phyloP scores from a whole-genome alignment of 352 stramenopile species.

The Phytopythium ostracodes region DNA sequence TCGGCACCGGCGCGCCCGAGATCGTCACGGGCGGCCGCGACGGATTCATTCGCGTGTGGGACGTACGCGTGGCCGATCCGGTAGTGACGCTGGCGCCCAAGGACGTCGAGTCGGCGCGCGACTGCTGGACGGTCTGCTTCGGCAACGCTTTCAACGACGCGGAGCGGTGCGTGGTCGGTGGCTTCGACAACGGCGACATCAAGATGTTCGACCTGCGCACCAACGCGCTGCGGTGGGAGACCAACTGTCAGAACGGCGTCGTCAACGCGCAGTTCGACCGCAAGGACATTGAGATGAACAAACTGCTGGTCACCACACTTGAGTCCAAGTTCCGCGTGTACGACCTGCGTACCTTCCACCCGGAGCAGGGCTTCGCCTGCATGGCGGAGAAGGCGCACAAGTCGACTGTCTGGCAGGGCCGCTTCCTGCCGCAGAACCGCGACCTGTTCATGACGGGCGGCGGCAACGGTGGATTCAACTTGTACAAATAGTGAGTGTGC shows the following conservation, averaged over 20 bases:
- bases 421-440: slow-evolving; percentile 94
- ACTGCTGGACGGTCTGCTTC: slow-evolving; percentile 96
- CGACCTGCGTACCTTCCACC: slow-evolving; percentile 92
- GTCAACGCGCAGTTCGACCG: slow-evolving; percentile 94
- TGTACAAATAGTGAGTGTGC: slow-evolving; percentile 95
- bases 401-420: slow-evolving; percentile 93
- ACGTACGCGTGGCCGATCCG: slow-evolving; percentile 87
- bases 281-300: slow-evolving; percentile 98
- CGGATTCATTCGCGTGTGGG: slow-evolving; percentile 95
- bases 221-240: slow-evolving; percentile 93
- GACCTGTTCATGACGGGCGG: slow-evolving; percentile 96
- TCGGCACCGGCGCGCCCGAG: slow-evolving; percentile 90
- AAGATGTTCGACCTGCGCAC: slow-evolving; percentile 96
- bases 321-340: slow-evolving; percentile 96
- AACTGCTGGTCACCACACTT: slow-evolving; percentile 93
- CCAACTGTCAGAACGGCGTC: slow-evolving; percentile 96
- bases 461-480: slow-evolving; percentile 95
- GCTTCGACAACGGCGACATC: slow-evolving; percentile 97
- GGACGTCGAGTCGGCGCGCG: slow-evolving; percentile 68
- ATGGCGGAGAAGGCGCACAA: slow-evolving; percentile 93
- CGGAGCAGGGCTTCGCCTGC: slow-evolving; percentile 90
- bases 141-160: slow-evolving; percentile 94
- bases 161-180: slow-evolving; percentile 91
- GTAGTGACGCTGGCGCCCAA: slow-evolving; percentile 92
- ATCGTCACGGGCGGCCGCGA: slow-evolving; percentile 93